These are phyloP conservation scores for Picea abies DNA, from an alignment of 83 land plant species.

Conservation along the genomic window DNA sequence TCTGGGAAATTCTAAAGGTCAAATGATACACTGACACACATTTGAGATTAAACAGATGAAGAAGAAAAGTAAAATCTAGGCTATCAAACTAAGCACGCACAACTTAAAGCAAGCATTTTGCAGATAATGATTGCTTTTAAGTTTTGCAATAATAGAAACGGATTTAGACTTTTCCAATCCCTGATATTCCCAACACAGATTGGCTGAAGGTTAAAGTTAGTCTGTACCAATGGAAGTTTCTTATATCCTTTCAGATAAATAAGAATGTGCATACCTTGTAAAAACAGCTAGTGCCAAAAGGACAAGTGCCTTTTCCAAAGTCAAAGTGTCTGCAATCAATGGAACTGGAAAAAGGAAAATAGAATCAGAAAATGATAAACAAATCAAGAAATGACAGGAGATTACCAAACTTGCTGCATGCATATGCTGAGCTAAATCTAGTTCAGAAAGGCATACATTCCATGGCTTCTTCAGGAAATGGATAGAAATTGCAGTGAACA, in stretches of 20 bases:
- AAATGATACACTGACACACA: background rate
- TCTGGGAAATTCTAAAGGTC: background rate
- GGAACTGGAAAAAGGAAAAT: slow-evolving; percentile 42
- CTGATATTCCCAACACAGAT: background rate
- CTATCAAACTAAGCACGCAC: slow-evolving; percentile 2
- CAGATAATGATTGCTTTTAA: background rate
- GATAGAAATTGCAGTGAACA: background rate
- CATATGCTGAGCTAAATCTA: background rate
- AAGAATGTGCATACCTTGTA: slow-evolving; percentile 68
- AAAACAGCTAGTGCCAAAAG: slow-evolving; percentile 96
- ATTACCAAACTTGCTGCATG: background rate
- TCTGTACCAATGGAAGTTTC: background rate
- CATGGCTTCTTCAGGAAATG: background rate
- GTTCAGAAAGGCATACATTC: background rate
- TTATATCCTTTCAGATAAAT: background rate
- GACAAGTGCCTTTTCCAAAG: slow-evolving; percentile 90
- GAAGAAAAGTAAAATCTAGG: background rate
- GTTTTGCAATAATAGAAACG: background rate
- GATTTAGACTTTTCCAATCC: background rate
- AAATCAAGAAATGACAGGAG: background rate
- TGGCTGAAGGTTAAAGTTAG: background rate
- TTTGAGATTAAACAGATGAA: background rate
- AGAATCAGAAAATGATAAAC: background rate
- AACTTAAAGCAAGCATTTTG: background rate
- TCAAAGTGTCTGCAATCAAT: slow-evolving; percentile 94